phyloP scores from a whole-genome alignment of 1,284 basidiomycete genomes.

The Xerocomus cyaneibrunnescens region DNA sequence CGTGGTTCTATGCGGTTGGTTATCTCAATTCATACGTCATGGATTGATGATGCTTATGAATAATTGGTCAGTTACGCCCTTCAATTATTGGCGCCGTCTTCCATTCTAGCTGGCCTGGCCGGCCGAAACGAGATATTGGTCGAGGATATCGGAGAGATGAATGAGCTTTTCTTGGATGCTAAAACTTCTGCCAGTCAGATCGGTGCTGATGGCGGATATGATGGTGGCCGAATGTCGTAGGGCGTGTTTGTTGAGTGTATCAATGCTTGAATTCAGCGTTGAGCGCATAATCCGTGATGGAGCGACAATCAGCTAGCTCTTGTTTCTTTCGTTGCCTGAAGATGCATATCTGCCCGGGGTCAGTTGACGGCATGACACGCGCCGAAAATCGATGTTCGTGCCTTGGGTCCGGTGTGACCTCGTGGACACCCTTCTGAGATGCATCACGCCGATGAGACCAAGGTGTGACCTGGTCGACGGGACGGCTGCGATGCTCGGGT shows the following conservation, averaged over 20 bases:
- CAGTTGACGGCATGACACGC: constrained; percentile 6
- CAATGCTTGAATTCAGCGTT: constrained; percentile 2
- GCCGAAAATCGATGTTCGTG: constrained; percentile 11
- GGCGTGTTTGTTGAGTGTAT: constrained; percentile 7
- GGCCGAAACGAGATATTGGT: constrained; percentile 81
- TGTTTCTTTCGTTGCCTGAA: too few relatives aligned
- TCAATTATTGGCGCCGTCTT: constrained; percentile 89
- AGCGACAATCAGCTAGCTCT: neutral
- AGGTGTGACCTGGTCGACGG: neutral
- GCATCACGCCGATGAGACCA: constrained; percentile 4
- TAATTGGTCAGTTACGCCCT: constrained; percentile 75
- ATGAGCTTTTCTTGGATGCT: constrained; percentile 93
- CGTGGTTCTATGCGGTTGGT: constrained; percentile 79
- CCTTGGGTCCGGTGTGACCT: constrained; percentile 15
- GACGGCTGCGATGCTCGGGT: neutral
- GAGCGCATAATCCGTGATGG: constrained; percentile 3
- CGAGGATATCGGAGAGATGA: constrained; percentile 91
- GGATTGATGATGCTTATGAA: constrained; percentile 5
- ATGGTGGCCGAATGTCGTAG: constrained; percentile 35
- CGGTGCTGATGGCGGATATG: constrained; percentile 4
- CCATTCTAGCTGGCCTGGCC: constrained; percentile 79
- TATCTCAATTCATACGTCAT: constrained; percentile 6
- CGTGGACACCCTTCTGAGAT: constrained; percentile 4
- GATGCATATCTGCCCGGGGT: neutral
- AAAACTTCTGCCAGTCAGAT: constrained; percentile 74